Evolutionary conservation across 148 eudicot species (phyloP), one percentile per base, ranked within the genome.

Genomic region (Hydrangea macrophylla): DNA sequence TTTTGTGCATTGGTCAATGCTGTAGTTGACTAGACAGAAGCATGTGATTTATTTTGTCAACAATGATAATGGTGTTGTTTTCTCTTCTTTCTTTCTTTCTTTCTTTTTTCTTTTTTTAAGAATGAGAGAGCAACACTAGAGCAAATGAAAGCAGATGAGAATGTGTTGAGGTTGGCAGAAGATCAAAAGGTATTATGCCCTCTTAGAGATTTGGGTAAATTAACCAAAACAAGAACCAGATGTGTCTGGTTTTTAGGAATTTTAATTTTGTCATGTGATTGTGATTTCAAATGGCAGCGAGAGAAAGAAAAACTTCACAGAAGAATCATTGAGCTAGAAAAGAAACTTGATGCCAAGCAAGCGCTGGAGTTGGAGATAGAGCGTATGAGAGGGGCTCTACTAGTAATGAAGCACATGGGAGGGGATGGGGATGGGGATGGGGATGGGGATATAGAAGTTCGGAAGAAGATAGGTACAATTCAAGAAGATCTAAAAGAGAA

Each of bases 131-230:
- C 82, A 27, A 25, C 73, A 10, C 55, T 44, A 58, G 76, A 75
- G 68, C 84, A 83, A 72, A 75, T 78, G 45, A 72, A 72, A 53
- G 77, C 77, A 23, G 82, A 80, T 55, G 80, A 77, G 64, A 76
- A 76, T 6, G 36, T 79, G 54, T 28, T 67, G 23, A 70, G 51
- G 51, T 68, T 84, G 45, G 82, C 79, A 2, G 83, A 81, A 64
- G 69, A 64, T 55, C 88, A 81, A 25, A 68, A 77, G 83, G 88
- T 84, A 13, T 48, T 33, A 7, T 39, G 12, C 64, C 13, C 36
- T 8, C 55, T 23, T 22, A 40, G 11, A n/a, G 37, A 40, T 53
- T 20, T 44, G 57, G 13, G 8, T 58, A 12, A n/a, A 26, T 1
- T 22, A 73, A 81, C 56, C 54, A 69, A 70, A 74, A 76, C 42